These are phyloP conservation scores for Gracilaria domingensis DNA, from an alignment of 23 red algal genomes.

Conservation along the genomic window DNA sequence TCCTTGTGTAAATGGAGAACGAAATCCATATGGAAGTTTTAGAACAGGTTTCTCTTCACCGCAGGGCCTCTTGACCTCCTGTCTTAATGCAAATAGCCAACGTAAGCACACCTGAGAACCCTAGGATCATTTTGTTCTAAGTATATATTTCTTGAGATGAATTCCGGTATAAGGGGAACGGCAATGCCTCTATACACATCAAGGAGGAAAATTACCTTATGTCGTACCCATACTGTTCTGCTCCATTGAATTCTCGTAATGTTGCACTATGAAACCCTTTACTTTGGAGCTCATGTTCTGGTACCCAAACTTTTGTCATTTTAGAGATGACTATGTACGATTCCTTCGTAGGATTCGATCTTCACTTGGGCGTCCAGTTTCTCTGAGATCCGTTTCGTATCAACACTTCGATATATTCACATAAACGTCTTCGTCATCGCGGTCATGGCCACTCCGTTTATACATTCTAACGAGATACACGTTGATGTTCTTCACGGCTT, in stretches of 20 bases:
- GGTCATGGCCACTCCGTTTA: background rate
- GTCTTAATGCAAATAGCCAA: background rate
- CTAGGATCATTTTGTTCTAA: too few species aligned
- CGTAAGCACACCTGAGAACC: background rate
- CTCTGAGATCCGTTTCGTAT: background rate
- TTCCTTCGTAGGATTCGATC: background rate
- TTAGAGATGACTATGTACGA: background rate
- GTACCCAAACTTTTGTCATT: background rate
- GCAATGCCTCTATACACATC: background rate
- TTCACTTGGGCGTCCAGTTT: background rate
- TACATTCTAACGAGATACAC: constrained; percentile 14
- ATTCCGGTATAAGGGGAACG: background rate
- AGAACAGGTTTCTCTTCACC: background rate
- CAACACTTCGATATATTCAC: constrained; percentile 19
- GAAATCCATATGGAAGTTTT: background rate
- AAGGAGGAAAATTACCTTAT: background rate
- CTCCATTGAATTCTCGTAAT: background rate
- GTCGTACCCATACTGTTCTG: background rate
- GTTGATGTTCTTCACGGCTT: constrained; percentile 8
- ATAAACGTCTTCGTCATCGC: constrained; percentile 2
- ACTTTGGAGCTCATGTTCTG: too few species aligned
- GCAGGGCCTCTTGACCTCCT: background rate
- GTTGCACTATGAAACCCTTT: background rate
- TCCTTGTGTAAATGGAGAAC: background rate
- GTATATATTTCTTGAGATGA: background rate